Evolutionary conservation across 192 early-diverging fungal species (phyloP).

Genomic region (Backusella sp.): DNA sequence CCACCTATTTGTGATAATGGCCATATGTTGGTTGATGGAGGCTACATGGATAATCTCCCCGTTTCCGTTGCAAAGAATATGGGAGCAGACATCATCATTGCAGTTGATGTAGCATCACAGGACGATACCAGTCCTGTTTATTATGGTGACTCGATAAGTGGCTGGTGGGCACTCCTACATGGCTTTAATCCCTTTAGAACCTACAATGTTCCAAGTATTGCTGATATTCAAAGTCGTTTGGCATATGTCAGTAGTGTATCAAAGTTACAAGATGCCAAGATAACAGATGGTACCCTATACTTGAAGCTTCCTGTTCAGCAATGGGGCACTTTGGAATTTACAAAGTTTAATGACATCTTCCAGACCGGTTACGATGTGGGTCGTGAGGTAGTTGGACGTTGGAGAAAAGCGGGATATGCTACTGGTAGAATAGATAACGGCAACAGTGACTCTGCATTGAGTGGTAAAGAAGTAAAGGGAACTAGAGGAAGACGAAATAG

Average conservation of each 20-base stretch:
- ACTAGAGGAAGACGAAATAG: slow-evolving; percentile 33
- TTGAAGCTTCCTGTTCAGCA: slow-evolving; percentile 84
- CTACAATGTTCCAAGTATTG: slow-evolving; percentile 81
- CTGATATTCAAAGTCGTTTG: slow-evolving; percentile 92
- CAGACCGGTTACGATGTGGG: slow-evolving; percentile 85
- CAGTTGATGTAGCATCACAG: slow-evolving; percentile 88
- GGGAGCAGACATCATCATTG: slow-evolving; percentile 90
- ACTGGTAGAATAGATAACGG: slow-evolving; percentile 33
- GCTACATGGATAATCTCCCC: slow-evolving; percentile 97
- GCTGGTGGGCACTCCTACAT: slow-evolving; percentile 88
- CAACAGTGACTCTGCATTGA: slow-evolving; percentile 4
- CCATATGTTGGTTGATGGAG: slow-evolving; percentile 97
- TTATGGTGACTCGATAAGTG: slow-evolving; percentile 90
- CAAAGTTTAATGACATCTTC: slow-evolving; percentile 85
- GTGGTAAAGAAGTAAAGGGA: slow-evolving; percentile 39
- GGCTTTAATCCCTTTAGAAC: slow-evolving; percentile 77
- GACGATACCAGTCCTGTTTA: slow-evolving; percentile 92
- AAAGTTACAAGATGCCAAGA: slow-evolving; percentile 88
- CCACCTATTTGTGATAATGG: slow-evolving; percentile 97
- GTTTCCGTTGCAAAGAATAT: slow-evolving; percentile 71
- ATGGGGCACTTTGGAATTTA: slow-evolving; percentile 91
- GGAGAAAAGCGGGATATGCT: slow-evolving; percentile 70
- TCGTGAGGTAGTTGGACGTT: slow-evolving; percentile 72
- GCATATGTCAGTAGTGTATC: slow-evolving; percentile 91
- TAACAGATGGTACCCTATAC: slow-evolving; percentile 77